These are phyloP conservation scores for Lumnitzera littorea DNA, from an alignment of 345 rosid species.

Conservation along the genomic window DNA sequence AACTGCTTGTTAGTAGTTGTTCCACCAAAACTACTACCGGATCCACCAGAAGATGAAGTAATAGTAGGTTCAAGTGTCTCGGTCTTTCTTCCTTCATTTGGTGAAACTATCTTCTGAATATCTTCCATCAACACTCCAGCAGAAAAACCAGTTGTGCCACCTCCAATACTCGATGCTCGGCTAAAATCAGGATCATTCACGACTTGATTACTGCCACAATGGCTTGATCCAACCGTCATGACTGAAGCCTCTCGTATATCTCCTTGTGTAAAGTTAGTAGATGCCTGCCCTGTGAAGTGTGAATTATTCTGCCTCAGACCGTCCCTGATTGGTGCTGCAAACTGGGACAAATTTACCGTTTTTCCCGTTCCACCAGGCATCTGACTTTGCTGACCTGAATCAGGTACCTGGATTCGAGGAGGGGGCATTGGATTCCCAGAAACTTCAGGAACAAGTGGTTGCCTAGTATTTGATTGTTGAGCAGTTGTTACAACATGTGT, in stretches of 20 bases:
- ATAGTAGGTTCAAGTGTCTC: constrained; percentile 33
- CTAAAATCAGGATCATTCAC: constrained; percentile 31
- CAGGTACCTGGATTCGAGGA: constrained; percentile 29
- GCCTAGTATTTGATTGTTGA: constrained; percentile 15
- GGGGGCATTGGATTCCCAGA: constrained; percentile 30
- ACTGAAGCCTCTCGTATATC: constrained; percentile 35
- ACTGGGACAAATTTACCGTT: constrained; percentile 16
- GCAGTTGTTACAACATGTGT: constrained; percentile 6
- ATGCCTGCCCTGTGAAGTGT: constrained; percentile 7
- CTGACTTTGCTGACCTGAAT: constrained; percentile 17
- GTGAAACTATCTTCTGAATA: constrained; percentile 11
- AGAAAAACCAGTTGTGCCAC: constrained; percentile 25
- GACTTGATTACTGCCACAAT: constrained; percentile 50
- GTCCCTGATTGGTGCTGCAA: constrained; percentile 10
- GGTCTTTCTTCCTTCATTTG: constrained; percentile 25
- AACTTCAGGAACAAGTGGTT: constrained; percentile 12
- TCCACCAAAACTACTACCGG: constrained; percentile 52
- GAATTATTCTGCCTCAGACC: constrained; percentile 4
- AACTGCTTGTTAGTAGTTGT: constrained; percentile 33
- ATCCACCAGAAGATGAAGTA: constrained; percentile 60
- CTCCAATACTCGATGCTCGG: constrained; percentile 29
- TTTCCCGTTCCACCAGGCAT: constrained; percentile 17
- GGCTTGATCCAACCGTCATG: constrained; percentile 56
- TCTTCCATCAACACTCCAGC: constrained; percentile 20
- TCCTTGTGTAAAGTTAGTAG: constrained; percentile 11